Evolutionary conservation across 2,329 filamentous ascomycete genomes (phyloP), one percentile per base, ranked within the genome.

Genomic region (Colletotrichum siamense): DNA sequence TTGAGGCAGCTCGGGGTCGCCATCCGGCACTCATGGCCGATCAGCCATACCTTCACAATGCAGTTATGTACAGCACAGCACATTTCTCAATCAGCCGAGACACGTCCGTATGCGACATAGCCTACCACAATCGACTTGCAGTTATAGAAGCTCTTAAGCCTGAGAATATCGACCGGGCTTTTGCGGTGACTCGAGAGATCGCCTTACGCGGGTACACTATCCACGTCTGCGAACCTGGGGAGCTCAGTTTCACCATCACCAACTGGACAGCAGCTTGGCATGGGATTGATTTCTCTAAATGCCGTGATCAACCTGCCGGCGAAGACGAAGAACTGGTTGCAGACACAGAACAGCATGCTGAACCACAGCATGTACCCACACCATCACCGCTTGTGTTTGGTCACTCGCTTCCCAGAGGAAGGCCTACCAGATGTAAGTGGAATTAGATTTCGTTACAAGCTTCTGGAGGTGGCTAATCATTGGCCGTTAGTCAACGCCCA

Each of bases 251-350:
- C 67, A 22, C 26, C 7, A 44, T 75, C 49, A 76, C 79, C 39
- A 80, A 77, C 39, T 80, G 78, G 78, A 73, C 66, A 24, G 70
- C 57, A 12, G 79, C 79, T 6, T 80, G 75, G 78, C 68, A 70
- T 34, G 71, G 69, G 9, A 64, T 80, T 15, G 79, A 80, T 28
- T 79, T 79, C 16, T 64, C 69, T 10, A 13, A 3, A 67, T n/a
- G 15, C 26, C 28, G 22, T 32, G 30, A 22, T 30, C 30, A 3
- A n/a, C n/a, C 28, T 32, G 75, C 63, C 10, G 44, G 55, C 18
- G 18, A 44, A 12, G 10, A 64, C 12, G 12, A 13, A 22, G 5
- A 34, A 7, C 16, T 32, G 2, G 22, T 32, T 0, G 32, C 62
- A 16, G 32, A 44, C 22, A 4, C n/a, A n/a, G 8, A 26, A 64